Percentiles rank a stretch among this genome's conserved stretches.
These are phyloP conservation scores for Citrullus mucosospermus DNA, from an alignment of 306 rosid genomes.

Conservation along the genomic window DNA sequence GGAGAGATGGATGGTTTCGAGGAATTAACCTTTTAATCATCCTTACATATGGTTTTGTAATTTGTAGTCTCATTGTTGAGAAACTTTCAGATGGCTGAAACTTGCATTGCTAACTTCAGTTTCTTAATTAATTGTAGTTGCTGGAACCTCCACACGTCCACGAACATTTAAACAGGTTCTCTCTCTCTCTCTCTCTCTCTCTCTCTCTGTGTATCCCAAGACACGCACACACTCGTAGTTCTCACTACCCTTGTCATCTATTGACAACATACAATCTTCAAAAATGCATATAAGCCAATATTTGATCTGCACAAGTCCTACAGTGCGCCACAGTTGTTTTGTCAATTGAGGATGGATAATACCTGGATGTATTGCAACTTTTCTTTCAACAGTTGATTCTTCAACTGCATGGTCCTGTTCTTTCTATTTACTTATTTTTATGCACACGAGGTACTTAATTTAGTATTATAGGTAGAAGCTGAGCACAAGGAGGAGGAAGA, in stretches of 20 bases:
- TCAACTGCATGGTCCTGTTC: background rate
- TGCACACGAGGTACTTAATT: conserved; percentile 13
- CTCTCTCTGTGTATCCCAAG: background rate
- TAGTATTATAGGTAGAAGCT: conserved; percentile 48
- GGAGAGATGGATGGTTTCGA: background rate
- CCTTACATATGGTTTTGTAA: too few relatives aligned
- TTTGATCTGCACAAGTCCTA: background rate
- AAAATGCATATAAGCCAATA: background rate
- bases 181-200: conserved; percentile 6
- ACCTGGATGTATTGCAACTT: background rate
- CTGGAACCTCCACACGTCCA: conserved; percentile 75
- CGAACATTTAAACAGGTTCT: conserved; percentile 58
- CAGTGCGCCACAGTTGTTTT: background rate
- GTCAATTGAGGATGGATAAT: background rate
- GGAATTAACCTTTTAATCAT: background rate
- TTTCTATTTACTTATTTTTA: conserved; percentile 1
- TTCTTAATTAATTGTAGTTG: conserved; percentile 43
- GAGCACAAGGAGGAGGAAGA: conserved; percentile 35
- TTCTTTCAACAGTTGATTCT: background rate
- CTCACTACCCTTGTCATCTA: background rate
- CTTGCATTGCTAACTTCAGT: conserved; percentile 13
- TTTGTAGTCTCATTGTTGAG: background rate
- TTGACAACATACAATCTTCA: background rate
- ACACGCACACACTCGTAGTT: background rate
- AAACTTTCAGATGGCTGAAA: background rate